Conservation (phyloP, 106 monocot genomes). For the Ottelia alismoides region DNA sequence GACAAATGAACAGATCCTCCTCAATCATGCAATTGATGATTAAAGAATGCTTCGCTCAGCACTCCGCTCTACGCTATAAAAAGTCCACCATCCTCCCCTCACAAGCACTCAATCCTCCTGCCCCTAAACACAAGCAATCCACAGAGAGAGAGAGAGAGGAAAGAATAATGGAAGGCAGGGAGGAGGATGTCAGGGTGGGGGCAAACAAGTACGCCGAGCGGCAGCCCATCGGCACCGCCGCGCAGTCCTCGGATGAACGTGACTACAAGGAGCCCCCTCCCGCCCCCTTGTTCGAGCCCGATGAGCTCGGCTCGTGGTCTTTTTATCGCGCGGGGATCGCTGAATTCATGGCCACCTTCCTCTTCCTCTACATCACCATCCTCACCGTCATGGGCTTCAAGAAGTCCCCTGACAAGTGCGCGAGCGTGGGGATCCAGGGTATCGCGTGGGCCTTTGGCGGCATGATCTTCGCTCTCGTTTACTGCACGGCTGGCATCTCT, state of each 20-base stretch:
- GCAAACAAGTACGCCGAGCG: slow-evolving; percentile 10
- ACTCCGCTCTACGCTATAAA: too few relatives aligned
- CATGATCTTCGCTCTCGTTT: slow-evolving; percentile 67
- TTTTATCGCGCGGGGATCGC: slow-evolving; percentile 6
- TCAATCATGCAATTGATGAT: too few relatives aligned
- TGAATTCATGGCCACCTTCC: slow-evolving; percentile 6
- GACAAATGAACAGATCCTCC: too few relatives aligned
- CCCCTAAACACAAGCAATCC: not conserved
- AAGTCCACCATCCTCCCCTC: too few relatives aligned
- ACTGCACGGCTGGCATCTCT: slow-evolving; percentile 78
- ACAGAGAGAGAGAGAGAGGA: not conserved
- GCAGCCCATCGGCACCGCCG: slow-evolving; percentile 10
- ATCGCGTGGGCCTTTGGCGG: slow-evolving; percentile 65
- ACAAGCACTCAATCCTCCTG: too few relatives aligned
- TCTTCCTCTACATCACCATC: slow-evolving; percentile 5
- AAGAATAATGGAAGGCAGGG: not conserved
- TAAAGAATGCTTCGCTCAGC: too few relatives aligned
- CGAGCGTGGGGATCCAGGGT: slow-evolving; percentile 41
- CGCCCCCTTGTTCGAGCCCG: slow-evolving; percentile 2
- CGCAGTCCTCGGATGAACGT: slow-evolving; percentile 3
- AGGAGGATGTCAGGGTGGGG: slow-evolving; percentile 8
- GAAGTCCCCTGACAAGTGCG: slow-evolving; percentile 2
- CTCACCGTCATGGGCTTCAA: slow-evolving; percentile 3
- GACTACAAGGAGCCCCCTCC: slow-evolving; percentile 7
- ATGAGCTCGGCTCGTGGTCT: slow-evolving; percentile 3